These are phyloP conservation scores for Cutaneotrichosporon mucoides DNA, from an alignment of 1,284 basidiomycete species.

Conservation along the genomic window DNA sequence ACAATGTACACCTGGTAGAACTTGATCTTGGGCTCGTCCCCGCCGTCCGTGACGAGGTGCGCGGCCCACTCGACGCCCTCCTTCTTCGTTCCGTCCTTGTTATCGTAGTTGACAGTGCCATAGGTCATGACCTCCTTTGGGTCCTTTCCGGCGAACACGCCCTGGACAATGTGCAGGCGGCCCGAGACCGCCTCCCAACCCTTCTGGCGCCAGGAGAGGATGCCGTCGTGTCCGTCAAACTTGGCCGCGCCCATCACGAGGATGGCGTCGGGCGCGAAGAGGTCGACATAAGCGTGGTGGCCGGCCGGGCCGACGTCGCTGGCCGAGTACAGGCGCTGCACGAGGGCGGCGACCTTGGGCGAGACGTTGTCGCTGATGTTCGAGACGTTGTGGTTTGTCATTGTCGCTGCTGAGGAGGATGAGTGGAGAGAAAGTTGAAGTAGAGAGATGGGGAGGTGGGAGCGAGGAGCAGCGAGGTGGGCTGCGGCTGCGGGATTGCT, in stretches of 20 bases:
- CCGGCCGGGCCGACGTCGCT: conserved; percentile 22
- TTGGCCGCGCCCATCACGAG: conserved; percentile 30
- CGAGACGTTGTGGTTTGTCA: conserved; percentile 12
- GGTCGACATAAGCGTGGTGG: conserved; percentile 27
- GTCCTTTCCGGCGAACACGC: conserved; percentile 19
- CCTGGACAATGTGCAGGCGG: conserved; percentile 24
- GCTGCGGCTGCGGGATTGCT: too few relatives aligned
- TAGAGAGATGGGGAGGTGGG: too few relatives aligned
- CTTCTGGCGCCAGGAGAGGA: conserved; percentile 11
- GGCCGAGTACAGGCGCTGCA: conserved; percentile 24
- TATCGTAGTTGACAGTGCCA: conserved; percentile 28
- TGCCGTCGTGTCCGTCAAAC: conserved; percentile 21
- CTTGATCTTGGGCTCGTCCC: conserved; percentile 21
- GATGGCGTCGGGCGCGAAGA: conserved; percentile 20
- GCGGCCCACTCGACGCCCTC: conserved; percentile 25
- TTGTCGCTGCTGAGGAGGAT: neutral
- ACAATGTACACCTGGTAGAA: conserved; percentile 37
- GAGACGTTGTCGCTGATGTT: conserved; percentile 12
- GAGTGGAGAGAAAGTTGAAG: too few relatives aligned
- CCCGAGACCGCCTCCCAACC: conserved; percentile 30
- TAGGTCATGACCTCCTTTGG: conserved; percentile 23
- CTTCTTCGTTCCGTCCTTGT: conserved; percentile 25
- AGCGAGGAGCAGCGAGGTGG: too few relatives aligned
- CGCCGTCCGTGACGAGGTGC: conserved; percentile 13
- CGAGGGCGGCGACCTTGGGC: conserved; percentile 20